A percentile compares a stretch with the other conserved stretches of the same genome.
Conservation (phyloP, 768 basidiomycete species). For the Amanita polypyramis region DNA sequence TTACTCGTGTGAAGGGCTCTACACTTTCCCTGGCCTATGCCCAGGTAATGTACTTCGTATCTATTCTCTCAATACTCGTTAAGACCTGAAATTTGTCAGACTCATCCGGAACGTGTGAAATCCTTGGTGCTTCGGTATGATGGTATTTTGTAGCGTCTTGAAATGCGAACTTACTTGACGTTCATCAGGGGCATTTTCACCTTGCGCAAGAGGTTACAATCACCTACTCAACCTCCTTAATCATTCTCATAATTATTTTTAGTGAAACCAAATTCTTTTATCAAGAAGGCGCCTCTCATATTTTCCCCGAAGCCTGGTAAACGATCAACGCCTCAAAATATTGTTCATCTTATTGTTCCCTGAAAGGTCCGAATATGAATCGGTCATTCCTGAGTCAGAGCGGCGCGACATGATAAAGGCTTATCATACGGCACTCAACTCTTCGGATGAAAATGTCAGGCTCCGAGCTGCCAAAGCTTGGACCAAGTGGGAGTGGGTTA, state of each 20-base stretch:
- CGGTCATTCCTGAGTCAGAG: conserved; percentile 71
- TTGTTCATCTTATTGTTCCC: not conserved
- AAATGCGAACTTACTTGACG: not conserved
- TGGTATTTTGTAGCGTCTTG: not conserved
- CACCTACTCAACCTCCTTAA: not conserved
- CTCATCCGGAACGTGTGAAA: conserved; percentile 74
- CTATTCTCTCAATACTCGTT: not conserved
- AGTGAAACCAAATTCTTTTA: conserved; percentile 90
- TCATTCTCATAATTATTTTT: not conserved
- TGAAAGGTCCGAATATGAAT: conserved; percentile 72
- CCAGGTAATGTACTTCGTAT: conserved; percentile 36
- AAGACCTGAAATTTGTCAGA: conserved; percentile 24
- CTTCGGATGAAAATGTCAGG: conserved; percentile 55
- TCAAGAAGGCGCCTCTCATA: conserved; percentile 71
- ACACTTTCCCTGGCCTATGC: conserved; percentile 82
- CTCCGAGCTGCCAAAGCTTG: conserved; percentile 72
- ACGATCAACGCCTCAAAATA: conserved; percentile 5
- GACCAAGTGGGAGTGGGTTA: conserved; percentile 82
- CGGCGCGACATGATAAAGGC: conserved; percentile 74
- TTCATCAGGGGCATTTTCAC: conserved; percentile 74
- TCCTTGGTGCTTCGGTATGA: conserved; percentile 65
- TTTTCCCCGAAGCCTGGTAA: conserved; percentile 87
- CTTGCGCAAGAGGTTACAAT: conserved; percentile 55
- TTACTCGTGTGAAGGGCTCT: conserved; percentile 46
- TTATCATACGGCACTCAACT: conserved; percentile 73